A percentile compares a stretch with the other conserved stretches of the same genome.
Conservation (phyloP, 148 eudicot genomes). For the Camellia lanceoleosa region DNA sequence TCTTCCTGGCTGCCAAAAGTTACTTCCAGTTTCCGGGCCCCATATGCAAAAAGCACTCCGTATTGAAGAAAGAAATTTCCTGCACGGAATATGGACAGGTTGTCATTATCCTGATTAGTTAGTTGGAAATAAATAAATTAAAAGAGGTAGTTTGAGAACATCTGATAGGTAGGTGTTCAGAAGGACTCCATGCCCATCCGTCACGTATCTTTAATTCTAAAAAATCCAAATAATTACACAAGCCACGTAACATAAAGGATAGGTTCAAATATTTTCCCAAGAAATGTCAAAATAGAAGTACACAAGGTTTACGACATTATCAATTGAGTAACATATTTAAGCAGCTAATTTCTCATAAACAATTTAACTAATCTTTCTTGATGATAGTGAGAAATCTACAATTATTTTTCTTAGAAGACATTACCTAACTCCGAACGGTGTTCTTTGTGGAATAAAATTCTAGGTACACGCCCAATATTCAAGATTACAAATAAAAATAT, state of each 20-base stretch:
- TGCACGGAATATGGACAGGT: constrained; percentile 22
- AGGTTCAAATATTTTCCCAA: background rate
- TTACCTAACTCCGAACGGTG: background rate
- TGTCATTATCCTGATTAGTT: background rate
- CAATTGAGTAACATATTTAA: background rate
- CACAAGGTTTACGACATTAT: background rate
- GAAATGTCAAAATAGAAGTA: background rate
- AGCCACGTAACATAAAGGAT: background rate
- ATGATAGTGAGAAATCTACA: background rate
- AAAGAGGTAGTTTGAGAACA: background rate
- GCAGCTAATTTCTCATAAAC: background rate
- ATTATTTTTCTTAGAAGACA: background rate
- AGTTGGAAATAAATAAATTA: background rate
- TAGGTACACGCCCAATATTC: background rate
- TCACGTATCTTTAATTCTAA: background rate
- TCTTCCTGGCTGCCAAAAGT: constrained; percentile 63
- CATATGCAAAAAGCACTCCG: constrained; percentile 83
- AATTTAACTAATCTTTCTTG: background rate
- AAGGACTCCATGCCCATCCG: constrained; percentile 2
- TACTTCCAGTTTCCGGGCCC: constrained; percentile 88
- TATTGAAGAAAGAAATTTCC: constrained; percentile 84
- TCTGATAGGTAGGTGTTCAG: background rate
- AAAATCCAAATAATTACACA: background rate
- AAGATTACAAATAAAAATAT: background rate
- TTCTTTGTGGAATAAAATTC: background rate